phyloP scores from a whole-genome alignment of 2,329 filamentous ascomycete species.

The Furcasterigmium furcatum region DNA sequence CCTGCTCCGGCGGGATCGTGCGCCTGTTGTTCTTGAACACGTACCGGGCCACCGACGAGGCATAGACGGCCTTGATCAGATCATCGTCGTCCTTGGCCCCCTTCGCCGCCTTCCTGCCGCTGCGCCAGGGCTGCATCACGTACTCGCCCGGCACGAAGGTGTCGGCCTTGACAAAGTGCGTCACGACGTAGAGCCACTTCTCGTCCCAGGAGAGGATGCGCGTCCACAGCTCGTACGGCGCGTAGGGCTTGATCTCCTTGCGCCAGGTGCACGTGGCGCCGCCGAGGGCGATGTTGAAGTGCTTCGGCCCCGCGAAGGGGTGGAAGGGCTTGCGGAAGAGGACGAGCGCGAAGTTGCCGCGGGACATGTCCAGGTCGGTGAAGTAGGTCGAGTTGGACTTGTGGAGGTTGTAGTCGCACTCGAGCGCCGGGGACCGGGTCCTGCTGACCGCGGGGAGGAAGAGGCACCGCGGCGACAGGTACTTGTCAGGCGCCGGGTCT shows the following conservation, averaged over 20 bases:
- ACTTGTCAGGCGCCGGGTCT: conserved; percentile 13
- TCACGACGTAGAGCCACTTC: conserved; percentile 77
- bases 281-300: conserved; percentile 47
- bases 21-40: conserved; percentile 78
- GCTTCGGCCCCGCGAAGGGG: conserved; percentile 45
- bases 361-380: conserved; percentile 76
- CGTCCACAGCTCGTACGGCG: conserved; percentile 10
- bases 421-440: conserved; percentile 65
- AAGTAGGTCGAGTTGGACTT: conserved; percentile 89
- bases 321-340: conserved; percentile 43
- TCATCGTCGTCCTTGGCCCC: conserved; percentile 17
- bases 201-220: conserved; percentile 57
- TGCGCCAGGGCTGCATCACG: conserved; percentile 22
- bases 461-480: conserved; percentile 22
- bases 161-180: conserved; percentile 66
- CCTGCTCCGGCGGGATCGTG: conserved; percentile 77
- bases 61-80: conserved; percentile 62
- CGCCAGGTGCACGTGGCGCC: conserved; percentile 5
- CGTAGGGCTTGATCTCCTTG: conserved; percentile 9
- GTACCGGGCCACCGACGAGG: conserved; percentile 73
- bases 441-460: conserved; percentile 49
- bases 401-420: conserved; percentile 84
- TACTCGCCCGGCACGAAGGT: conserved; percentile 51
- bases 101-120: conserved; percentile 9
- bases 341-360: conserved; percentile 74